Percentiles rank a stretch among this genome's conserved stretches.
phyloP scores from a whole-genome alignment of 148 eudicot species.

The Rhododendron ovatum region DNA sequence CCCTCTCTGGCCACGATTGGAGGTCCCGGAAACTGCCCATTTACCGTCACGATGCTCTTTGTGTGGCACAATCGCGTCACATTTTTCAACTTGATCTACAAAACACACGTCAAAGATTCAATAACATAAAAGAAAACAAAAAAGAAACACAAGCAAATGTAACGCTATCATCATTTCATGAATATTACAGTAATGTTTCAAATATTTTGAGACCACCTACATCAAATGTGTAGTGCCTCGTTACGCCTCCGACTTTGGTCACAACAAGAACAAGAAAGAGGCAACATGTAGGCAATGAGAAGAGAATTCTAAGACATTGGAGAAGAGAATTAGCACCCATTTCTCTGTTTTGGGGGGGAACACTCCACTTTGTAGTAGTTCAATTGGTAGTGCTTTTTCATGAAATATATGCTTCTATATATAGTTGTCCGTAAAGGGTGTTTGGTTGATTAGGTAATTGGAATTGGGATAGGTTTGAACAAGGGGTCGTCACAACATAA shows the following conservation, averaged over 20 bases:
- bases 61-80: constrained; percentile 53
- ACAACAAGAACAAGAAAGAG: background rate
- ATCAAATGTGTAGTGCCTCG: constrained; percentile 33
- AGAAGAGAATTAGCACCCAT: background rate
- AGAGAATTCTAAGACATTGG: background rate
- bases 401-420: background rate
- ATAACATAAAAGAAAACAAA: background rate
- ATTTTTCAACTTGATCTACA: constrained; percentile 34
- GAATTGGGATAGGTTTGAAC: background rate
- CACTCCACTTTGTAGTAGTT: background rate
- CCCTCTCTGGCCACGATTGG: constrained; percentile 47
- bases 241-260: constrained; percentile 1
- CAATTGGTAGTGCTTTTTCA: constrained; percentile 1
- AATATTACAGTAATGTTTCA: background rate
- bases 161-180: background rate
- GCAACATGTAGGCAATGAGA: background rate
- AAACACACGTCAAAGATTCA: background rate
- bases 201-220: constrained; percentile 7
- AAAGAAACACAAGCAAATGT: background rate
- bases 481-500: background rate
- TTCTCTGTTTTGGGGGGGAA: background rate
- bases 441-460: constrained; percentile 33
- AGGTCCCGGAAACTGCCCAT: constrained; percentile 55
- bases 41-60: constrained; percentile 47
- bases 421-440: constrained; percentile 3